Evolutionary conservation across 257 asterid species (phyloP), one percentile per base, ranked within the genome.

Genomic region (Datura wrightii): DNA sequence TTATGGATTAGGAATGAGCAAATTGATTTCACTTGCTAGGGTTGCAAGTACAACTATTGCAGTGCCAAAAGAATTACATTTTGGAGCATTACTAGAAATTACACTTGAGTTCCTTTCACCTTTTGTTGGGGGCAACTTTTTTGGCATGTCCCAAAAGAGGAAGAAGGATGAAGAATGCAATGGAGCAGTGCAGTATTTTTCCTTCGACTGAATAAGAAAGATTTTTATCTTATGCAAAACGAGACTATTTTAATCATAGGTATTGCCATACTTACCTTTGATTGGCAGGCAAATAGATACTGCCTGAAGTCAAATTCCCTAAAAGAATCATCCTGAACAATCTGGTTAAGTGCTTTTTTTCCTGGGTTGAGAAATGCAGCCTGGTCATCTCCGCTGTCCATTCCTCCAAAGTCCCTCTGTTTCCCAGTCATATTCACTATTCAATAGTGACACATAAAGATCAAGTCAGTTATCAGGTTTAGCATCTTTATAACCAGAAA

Each of bases 291-390:
- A 92, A 97, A 97, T 84, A 97, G 91, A 90, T 97, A 97, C 91
- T 97, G 99, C 90, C 97, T 91, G 94, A 97, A 97, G 87, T 97
- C 98, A 83, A 95, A 97, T 86, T 97, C 98, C 92, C 98, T 91
- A 87, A 97, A 95, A 63, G 98, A 93, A 88, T 95, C 99, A 74
- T 97, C 97, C 83, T 90, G 95, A 87, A 97, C 92, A 87, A 97
- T 97, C 89, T 92, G 98, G 41, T 93, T 90, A 87, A 97, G 89
- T 85, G 92, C 78, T 87, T 91, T 95, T 84, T 88, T 93, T 46
- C 92, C 95, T 44, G 97, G 94, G 83, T 95, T 93, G 84, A 97
- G 94, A 84, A 97, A 89, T 82, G 92, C 90, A 84, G 98, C 98
- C 87, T 91, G 94, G 89, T 97, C 99, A 90, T 95, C 99, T 55